phyloP scores from a whole-genome alignment of 352 stramenopile species.

The Phytophthora quininea region DNA sequence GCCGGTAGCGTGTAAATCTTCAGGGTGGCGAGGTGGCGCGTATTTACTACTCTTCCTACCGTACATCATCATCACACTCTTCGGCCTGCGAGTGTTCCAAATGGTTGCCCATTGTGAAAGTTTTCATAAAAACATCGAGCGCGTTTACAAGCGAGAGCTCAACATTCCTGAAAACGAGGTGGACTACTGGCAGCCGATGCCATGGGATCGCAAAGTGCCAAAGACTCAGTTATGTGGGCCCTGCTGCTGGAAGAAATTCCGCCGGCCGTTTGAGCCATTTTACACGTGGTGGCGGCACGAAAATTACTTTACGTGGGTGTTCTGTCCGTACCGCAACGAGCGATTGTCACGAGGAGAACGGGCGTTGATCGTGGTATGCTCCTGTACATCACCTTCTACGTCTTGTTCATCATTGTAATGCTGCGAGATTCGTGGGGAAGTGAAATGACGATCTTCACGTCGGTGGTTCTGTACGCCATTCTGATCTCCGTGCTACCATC shows the following conservation, averaged over 20 bases:
- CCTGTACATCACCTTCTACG: constrained; percentile 82
- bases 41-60: constrained; percentile 69
- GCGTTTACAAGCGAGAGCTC: constrained; percentile 59
- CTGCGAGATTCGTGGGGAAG: constrained; percentile 48
- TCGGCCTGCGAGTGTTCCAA: constrained; percentile 66
- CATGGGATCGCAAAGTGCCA: constrained; percentile 76
- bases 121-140: constrained; percentile 65
- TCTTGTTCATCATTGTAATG: constrained; percentile 73
- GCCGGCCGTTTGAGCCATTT: constrained; percentile 65
- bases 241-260: constrained; percentile 76
- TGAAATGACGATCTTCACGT: constrained; percentile 44
- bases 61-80: constrained; percentile 57
- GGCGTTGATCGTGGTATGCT: constrained; percentile 69
- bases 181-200: constrained; percentile 76
- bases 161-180: constrained; percentile 64
- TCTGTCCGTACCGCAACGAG: constrained; percentile 75
- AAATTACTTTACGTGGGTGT: constrained; percentile 83
- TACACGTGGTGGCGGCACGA: constrained; percentile 83
- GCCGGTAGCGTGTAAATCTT: constrained; percentile 55
- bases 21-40: constrained; percentile 46
- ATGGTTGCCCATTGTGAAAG: constrained; percentile 67
- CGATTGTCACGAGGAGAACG: constrained; percentile 58
- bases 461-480: constrained; percentile 58
- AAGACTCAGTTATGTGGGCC: constrained; percentile 64
- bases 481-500: constrained; percentile 57